Evolutionary conservation across 1,284 basidiomycete genomes (phyloP).

Genomic region (Flammula alnicola): DNA sequence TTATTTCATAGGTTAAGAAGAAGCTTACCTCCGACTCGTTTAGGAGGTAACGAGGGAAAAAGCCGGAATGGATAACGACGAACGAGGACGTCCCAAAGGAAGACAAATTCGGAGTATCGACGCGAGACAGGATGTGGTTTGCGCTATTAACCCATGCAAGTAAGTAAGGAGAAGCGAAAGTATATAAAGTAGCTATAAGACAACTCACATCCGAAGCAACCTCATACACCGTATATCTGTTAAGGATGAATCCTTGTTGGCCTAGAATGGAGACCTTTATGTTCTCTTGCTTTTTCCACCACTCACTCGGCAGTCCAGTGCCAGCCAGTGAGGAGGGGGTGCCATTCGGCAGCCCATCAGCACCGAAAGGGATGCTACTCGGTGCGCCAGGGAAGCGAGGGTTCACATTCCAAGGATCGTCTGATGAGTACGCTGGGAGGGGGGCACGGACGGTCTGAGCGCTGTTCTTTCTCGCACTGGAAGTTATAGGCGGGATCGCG

Average conservation of each 20-base stretch:
- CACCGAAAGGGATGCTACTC: constrained; percentile 28
- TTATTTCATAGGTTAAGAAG: neutral
- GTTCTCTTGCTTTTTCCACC: constrained; percentile 84
- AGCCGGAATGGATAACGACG: constrained; percentile 89
- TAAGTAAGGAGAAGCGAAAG: constrained; percentile 3
- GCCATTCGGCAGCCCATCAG: constrained; percentile 46
- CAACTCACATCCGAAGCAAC: constrained; percentile 76
- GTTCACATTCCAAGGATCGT: constrained; percentile 74
- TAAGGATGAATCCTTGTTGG: constrained; percentile 88
- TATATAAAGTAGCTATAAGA: constrained; percentile 4
- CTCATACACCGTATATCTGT: constrained; percentile 82
- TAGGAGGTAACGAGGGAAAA: constrained; percentile 88
- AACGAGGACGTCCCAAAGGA: constrained; percentile 83
- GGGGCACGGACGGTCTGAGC: constrained; percentile 44
- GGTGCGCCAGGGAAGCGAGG: constrained; percentile 34
- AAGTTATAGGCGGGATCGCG: constrained; percentile 44
- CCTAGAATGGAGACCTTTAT: constrained; percentile 76
- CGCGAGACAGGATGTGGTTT: constrained; percentile 68
- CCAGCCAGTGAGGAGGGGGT: constrained; percentile 65
- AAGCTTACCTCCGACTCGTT: constrained; percentile 82
- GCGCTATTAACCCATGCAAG: constrained; percentile 38
- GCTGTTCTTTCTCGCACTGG: constrained; percentile 45
- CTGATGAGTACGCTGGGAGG: constrained; percentile 55
- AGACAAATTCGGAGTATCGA: constrained; percentile 90
- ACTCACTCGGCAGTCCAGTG: constrained; percentile 72